Percentiles rank a stretch among this genome's conserved stretches.
These are phyloP conservation scores for Tolypocladium tundrense DNA, from an alignment of 2,329 filamentous ascomycete species.

Conservation along the genomic window DNA sequence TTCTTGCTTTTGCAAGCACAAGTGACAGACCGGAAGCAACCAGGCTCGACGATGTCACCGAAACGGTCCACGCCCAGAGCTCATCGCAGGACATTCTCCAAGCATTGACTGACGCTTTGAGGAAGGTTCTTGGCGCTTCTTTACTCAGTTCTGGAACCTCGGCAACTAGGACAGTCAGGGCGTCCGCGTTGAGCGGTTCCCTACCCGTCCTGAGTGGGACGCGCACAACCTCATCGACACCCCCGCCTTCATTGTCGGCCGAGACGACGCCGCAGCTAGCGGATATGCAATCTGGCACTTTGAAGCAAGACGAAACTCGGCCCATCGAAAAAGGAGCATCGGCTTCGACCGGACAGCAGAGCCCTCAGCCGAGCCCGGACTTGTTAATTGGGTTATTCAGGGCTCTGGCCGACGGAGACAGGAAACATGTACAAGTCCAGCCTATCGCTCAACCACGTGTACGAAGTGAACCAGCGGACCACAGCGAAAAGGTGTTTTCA, in stretches of 20 bases:
- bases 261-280: neutral
- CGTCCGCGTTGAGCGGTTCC: neutral
- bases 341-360: neutral
- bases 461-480: neutral
- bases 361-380: neutral
- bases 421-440: neutral
- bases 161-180: neutral
- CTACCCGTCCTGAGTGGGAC: neutral
- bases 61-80: neutral
- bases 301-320: neutral
- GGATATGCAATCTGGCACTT: no score
- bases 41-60: neutral
- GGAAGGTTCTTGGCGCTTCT: constrained; percentile 1
- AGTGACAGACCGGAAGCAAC: neutral
- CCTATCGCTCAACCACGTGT: neutral
- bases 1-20: neutral
- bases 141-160: neutral
- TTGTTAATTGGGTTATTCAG: neutral
- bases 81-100: constrained; percentile 2
- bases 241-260: neutral
- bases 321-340: neutral
- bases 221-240: neutral
- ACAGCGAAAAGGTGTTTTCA: constrained; percentile 3
- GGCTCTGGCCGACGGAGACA: neutral
- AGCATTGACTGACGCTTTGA: constrained; percentile 8